Evolutionary conservation across 495 filamentous ascomycete genomes (phyloP), one percentile per base, ranked within the genome.

Genomic region (Penicillium turbatum): DNA sequence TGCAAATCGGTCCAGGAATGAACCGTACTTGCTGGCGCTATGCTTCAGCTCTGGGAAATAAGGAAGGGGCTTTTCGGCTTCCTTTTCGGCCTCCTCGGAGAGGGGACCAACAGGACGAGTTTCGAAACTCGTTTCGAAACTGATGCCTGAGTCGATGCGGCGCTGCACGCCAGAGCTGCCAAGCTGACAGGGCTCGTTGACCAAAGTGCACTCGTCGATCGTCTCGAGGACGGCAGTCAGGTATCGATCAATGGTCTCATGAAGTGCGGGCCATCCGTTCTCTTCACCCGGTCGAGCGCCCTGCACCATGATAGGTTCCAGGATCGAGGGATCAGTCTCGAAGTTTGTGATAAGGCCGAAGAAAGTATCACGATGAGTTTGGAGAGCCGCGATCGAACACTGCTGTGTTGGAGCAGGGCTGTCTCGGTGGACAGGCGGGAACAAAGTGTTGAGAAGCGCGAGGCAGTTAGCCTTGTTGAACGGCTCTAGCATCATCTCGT

Each of bases 361-460:
- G 64, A 87, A 88, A 1, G 76, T 78, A 38, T 82, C 75, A 7
- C 86, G 82, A 55, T 89, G 84, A 5, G 70, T 64, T 35, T 73
- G 72, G 19, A 88, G 76, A 2, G 80, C 72, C 3, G 73, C 61
- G 5, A 72, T 65, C 5, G 80, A 83, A 51, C 87, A 70, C 42
- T 81, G 74, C n/a, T 74, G 59, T 16, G 81, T 82, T 0, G 82
- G 80, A 24, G 68, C 65, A 5, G 67, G 56, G 16, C 77, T 77
- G 2, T 74, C 70, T 6, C 71, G 64, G 44, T 71, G 75, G 29
- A 74, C 64, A 17, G 78, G 82, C 16, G 86, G 86, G 56, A 87
- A 85, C n/a, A 90, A 74, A 21, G 86, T 88, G 70, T 90, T 90
- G 35, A 90, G 79, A 79, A 89, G 84, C 46, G 84, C 87, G 48